Conservation (phyloP, 257 asterid species). For the Parsonsia alboflavescens region DNA sequence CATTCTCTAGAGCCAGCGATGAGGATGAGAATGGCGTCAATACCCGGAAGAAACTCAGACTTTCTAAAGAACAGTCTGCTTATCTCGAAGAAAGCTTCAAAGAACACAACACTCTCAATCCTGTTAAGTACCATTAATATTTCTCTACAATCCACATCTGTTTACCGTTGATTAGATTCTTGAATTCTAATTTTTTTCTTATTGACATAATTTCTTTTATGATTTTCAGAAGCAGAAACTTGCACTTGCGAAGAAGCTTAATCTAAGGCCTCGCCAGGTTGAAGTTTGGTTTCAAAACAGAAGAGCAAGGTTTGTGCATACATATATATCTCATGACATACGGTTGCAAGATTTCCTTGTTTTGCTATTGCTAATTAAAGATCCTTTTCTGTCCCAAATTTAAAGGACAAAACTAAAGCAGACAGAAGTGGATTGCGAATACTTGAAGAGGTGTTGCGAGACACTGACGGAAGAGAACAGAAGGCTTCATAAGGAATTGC, state of each 20-base stretch:
- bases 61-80: slow-evolving; percentile 80
- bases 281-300: slow-evolving; percentile 97
- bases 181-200: neutral
- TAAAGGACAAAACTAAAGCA: slow-evolving; percentile 82
- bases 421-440: slow-evolving; percentile 86
- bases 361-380: neutral
- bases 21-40: slow-evolving; percentile 65
- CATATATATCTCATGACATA: neutral
- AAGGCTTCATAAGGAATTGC: slow-evolving; percentile 66
- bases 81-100: slow-evolving; percentile 81
- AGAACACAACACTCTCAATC: slow-evolving; percentile 75
- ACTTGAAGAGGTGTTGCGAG: slow-evolving; percentile 75
- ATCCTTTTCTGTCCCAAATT: no score
- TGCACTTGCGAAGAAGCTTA: slow-evolving; percentile 79
- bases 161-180: neutral
- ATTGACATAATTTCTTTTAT: neutral
- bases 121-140: slow-evolving; percentile 39
- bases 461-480: slow-evolving; percentile 67
- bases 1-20: slow-evolving; percentile 50
- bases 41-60: slow-evolving; percentile 61
- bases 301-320: slow-evolving; percentile 59
- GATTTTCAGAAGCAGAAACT: slow-evolving; percentile 62
- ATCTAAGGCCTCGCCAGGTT: slow-evolving; percentile 76
- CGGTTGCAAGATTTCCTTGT: neutral
- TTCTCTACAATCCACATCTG: no score